Percentiles rank a stretch among this genome's conserved stretches.
Conservation (phyloP, 306 rosid genomes). For the Cucumis cinereus region DNA sequence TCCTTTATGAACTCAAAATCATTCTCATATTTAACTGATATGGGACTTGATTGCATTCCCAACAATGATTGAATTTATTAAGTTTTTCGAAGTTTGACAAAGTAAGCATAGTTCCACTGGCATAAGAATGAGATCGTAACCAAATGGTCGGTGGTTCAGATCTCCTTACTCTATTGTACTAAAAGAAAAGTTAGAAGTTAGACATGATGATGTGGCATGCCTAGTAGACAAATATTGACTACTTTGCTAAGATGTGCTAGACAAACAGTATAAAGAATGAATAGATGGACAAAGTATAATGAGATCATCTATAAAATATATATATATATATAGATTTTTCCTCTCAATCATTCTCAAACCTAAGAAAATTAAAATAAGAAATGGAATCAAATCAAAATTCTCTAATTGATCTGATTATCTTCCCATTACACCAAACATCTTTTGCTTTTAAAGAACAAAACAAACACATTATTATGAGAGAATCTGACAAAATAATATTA, state of each 20-base stretch:
- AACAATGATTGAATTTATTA: no score
- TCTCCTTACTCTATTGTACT: no score
- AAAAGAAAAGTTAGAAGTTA: no score
- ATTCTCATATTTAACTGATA: no score
- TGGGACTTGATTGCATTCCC: no score
- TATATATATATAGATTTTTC: not conserved
- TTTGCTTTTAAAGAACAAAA: not conserved
- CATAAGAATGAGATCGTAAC: no score
- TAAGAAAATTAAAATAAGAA: not conserved
- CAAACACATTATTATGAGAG: conserved; percentile 4
- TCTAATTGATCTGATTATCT: not conserved
- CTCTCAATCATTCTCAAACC: not conserved
- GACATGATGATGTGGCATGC: not conserved
- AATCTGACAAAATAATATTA: not conserved
- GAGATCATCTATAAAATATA: not conserved
- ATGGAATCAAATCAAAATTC: not conserved
- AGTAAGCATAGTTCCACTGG: no score
- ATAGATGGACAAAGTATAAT: not conserved
- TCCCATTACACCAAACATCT: conserved; percentile 1
- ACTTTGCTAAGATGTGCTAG: not conserved
- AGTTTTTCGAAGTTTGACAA: no score
- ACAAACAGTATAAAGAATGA: not conserved
- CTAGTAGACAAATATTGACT: not conserved
- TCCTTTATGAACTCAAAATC: no score
- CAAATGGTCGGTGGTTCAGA: no score